Conservation (phyloP, 2,329 filamentous ascomycete species). For the Lachnellula occidentalis region DNA sequence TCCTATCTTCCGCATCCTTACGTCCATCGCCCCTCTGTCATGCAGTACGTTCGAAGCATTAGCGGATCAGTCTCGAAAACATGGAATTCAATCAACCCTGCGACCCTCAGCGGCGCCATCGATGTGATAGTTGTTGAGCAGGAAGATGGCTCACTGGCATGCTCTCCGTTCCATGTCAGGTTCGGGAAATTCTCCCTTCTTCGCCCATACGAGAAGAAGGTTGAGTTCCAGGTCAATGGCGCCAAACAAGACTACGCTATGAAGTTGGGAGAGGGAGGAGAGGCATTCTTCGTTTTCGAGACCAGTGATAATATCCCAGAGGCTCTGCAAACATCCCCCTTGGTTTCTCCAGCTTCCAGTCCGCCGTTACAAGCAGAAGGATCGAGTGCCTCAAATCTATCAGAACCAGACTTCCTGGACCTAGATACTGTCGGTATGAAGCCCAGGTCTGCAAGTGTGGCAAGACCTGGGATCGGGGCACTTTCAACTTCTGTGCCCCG, state of each 20-base stretch:
- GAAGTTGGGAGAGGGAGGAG: constrained; percentile 95
- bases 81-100: constrained; percentile 99
- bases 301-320: constrained; percentile 89
- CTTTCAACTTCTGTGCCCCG: constrained; percentile 34
- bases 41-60: constrained; percentile 97
- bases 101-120: constrained; percentile 93
- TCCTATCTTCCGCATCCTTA: not conserved
- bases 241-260: constrained; percentile 89
- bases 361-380: constrained; percentile 56
- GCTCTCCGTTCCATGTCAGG: constrained; percentile 96
- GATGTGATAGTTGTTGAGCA: constrained; percentile 98
- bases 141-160: constrained; percentile 81
- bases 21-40: constrained; percentile 36
- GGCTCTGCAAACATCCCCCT: constrained; percentile 86
- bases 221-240: constrained; percentile 94
- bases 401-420: constrained; percentile 66
- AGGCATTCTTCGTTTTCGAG: constrained; percentile 98
- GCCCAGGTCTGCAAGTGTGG: constrained; percentile 34
- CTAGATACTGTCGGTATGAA: constrained; percentile 42
- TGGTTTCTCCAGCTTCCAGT: constrained; percentile 84
- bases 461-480: constrained; percentile 41
- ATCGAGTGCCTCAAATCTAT: constrained; percentile 42
- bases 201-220: constrained; percentile 96
- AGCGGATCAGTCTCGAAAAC: constrained; percentile 95
- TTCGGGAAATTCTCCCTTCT: constrained; percentile 98